Percentiles rank a stretch among this genome's conserved stretches.
Conservation (phyloP, 176 grass and related monocot genomes). For the Dendrocalamus sinicus region DNA sequence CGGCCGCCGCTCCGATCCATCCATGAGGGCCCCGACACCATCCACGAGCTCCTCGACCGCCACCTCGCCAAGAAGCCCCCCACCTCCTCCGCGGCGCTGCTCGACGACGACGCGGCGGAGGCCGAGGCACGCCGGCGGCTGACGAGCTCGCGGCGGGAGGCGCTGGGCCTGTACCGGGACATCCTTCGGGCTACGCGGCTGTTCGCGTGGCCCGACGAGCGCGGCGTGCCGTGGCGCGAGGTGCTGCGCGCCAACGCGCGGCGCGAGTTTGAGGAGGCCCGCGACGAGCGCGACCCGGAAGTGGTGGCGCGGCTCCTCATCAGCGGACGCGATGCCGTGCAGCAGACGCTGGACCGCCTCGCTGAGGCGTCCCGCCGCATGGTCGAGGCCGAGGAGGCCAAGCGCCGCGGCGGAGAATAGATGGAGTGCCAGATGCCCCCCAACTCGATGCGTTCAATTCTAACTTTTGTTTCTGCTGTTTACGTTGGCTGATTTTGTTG, state of each 20-base stretch:
- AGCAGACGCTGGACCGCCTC: conserved; percentile 80
- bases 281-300: conserved; percentile 77
- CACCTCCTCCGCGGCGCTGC: background rate
- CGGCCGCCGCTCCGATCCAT: conserved; percentile 35
- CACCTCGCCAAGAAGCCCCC: conserved; percentile 70
- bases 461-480: conserved; percentile 8
- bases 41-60: conserved; percentile 90
- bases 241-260: conserved; percentile 73
- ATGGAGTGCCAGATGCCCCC: background rate
- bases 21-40: conserved; percentile 91
- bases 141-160: conserved; percentile 75
- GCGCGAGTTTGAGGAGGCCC: conserved; percentile 74
- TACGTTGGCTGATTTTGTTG: conserved; percentile 18
- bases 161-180: conserved; percentile 74
- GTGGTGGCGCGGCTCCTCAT: conserved; percentile 82
- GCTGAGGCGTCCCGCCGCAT: conserved; percentile 54
- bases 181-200: conserved; percentile 69
- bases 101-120: conserved; percentile 54
- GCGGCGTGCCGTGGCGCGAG: conserved; percentile 82
- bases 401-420: conserved; percentile 46
- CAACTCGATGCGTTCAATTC: background rate
- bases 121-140: conserved; percentile 55
- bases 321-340: conserved; percentile 71
- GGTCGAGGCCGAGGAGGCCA: conserved; percentile 58
- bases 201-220: conserved; percentile 77